Evolutionary conservation across 805 yeast species (phyloP).

Genomic region (Candida alai): DNA sequence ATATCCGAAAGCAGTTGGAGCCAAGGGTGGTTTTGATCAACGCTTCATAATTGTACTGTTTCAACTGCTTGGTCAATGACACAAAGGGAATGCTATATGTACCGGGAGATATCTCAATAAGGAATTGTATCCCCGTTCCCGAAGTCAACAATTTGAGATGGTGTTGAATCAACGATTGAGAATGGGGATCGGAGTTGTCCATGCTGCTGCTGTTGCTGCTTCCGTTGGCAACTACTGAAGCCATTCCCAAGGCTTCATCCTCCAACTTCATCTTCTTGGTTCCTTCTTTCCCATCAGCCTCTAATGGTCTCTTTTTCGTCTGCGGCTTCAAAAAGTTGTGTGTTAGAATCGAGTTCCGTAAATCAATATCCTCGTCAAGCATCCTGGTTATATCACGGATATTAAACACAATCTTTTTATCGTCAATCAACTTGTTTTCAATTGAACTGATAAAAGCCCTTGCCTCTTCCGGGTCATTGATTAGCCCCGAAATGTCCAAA

Average conservation of each 20-base stretch:
- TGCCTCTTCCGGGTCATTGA: slow-evolving; percentile 47
- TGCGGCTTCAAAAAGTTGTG: slow-evolving; percentile 38
- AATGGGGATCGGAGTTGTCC: slow-evolving; percentile 21
- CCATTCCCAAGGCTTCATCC: slow-evolving; percentile 20
- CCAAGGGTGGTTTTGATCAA: slow-evolving; percentile 62
- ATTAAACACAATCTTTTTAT: slow-evolving; percentile 32
- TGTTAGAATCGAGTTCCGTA: slow-evolving; percentile 43
- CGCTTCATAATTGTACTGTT: slow-evolving; percentile 51
- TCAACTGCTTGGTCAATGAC: slow-evolving; percentile 42
- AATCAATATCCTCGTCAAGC: slow-evolving; percentile 40
- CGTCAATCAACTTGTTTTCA: slow-evolving; percentile 33
- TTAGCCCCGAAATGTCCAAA: slow-evolving; percentile 42
- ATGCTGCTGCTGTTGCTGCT: slow-evolving; percentile 5
- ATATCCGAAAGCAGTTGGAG: slow-evolving; percentile 60
- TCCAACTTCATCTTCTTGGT: slow-evolving; percentile 22
- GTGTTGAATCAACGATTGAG: slow-evolving; percentile 41
- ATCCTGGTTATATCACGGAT: slow-evolving; percentile 29
- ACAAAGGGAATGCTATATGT: slow-evolving; percentile 60
- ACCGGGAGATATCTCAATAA: slow-evolving; percentile 55
- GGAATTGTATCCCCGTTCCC: slow-evolving; percentile 51
- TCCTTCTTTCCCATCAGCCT: slow-evolving; percentile 11
- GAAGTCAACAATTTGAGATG: slow-evolving; percentile 68
- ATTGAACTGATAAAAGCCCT: slow-evolving; percentile 20
- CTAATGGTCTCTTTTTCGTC: slow-evolving; percentile 16
- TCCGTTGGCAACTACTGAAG: not conserved